Conservation (phyloP, 225 moss, liverwort and hornwort genomes). For the Thuidium tamariscinum region DNA sequence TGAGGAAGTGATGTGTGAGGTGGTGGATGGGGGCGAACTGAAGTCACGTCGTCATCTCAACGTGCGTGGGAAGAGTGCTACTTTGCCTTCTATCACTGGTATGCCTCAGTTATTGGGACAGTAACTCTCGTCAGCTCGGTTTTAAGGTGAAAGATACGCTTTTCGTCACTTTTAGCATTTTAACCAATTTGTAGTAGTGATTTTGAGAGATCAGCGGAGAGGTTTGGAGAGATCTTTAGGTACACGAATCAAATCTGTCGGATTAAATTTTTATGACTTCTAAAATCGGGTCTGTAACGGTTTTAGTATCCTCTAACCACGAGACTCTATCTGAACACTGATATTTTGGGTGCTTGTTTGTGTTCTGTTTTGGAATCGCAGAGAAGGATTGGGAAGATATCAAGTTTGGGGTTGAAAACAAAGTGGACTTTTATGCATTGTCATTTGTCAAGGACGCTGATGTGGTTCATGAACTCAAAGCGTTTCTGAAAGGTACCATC, state of each 20-base stretch:
- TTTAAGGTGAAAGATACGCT: neutral
- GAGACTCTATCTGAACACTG: neutral
- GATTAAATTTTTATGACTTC: neutral
- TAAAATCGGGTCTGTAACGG: neutral
- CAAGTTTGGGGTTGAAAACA: slow-evolving; percentile 93
- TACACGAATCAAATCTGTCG: neutral
- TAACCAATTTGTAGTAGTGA: neutral
- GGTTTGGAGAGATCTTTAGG: neutral
- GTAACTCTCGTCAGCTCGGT: neutral
- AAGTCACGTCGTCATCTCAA: slow-evolving; percentile 97
- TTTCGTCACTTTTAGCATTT: neutral
- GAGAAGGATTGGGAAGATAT: slow-evolving; percentile 99
- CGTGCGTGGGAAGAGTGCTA: slow-evolving; percentile 99
- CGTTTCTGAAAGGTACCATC: slow-evolving; percentile 51
- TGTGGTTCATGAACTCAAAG: slow-evolving; percentile 96
- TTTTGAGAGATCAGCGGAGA: neutral
- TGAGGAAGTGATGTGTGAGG: slow-evolving; percentile 70
- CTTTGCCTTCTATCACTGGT: slow-evolving; percentile 96
- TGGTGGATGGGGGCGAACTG: slow-evolving; percentile 89
- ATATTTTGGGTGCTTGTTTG: neutral
- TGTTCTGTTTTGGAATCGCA: slow-evolving; percentile 7
- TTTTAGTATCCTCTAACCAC: neutral
- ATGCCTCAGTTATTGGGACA: neutral
- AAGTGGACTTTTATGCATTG: slow-evolving; percentile 92
- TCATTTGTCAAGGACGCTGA: slow-evolving; percentile 96